These are phyloP conservation scores for Myrmaecium sp. DNA, from an alignment of 2,329 filamentous ascomycete genomes.

Conservation along the genomic window DNA sequence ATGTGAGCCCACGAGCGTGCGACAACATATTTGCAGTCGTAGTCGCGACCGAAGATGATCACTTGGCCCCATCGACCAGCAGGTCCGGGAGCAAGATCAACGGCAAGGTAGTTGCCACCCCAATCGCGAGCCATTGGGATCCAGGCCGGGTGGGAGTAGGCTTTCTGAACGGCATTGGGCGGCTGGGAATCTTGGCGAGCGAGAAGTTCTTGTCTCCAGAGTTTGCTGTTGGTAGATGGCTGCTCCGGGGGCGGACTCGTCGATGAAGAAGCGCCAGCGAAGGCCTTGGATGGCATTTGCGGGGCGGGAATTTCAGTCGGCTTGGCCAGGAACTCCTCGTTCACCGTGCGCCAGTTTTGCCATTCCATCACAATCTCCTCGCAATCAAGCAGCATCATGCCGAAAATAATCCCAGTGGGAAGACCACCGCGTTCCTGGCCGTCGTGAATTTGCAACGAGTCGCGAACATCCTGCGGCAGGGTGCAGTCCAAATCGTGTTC, in stretches of 20 bases:
- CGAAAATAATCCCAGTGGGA: slow-evolving; percentile 84
- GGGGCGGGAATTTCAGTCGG: slow-evolving; percentile 39
- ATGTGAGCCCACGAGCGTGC: slow-evolving; percentile 84
- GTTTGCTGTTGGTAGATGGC: slow-evolving; percentile 39
- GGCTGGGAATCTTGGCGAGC: slow-evolving; percentile 79
- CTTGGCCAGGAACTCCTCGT: slow-evolving; percentile 65
- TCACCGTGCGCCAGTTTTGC: slow-evolving; percentile 90
- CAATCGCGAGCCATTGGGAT: slow-evolving; percentile 92
- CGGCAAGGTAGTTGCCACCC: slow-evolving; percentile 94
- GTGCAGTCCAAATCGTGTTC: slow-evolving; percentile 93
- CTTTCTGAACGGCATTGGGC: slow-evolving; percentile 70
- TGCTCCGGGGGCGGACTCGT: slow-evolving; percentile 44
- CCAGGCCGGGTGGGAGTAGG: slow-evolving; percentile 87
- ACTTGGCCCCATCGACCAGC: slow-evolving; percentile 89
- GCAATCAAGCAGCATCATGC: slow-evolving; percentile 90
- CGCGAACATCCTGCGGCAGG: slow-evolving; percentile 79
- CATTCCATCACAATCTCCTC: slow-evolving; percentile 97
- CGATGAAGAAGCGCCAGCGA: slow-evolving; percentile 48
- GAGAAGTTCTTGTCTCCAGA: slow-evolving; percentile 75
- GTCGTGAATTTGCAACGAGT: slow-evolving; percentile 80
- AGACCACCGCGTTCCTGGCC: slow-evolving; percentile 89
- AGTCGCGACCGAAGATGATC: slow-evolving; percentile 91
- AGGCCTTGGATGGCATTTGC: slow-evolving; percentile 51
- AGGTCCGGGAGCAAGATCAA: slow-evolving; percentile 82
- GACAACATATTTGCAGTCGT: slow-evolving; percentile 95